A percentile compares a stretch with the other conserved stretches of the same genome.
Evolutionary conservation across 179 eudicot species (phyloP).

Genomic region (Silene coronaria): DNA sequence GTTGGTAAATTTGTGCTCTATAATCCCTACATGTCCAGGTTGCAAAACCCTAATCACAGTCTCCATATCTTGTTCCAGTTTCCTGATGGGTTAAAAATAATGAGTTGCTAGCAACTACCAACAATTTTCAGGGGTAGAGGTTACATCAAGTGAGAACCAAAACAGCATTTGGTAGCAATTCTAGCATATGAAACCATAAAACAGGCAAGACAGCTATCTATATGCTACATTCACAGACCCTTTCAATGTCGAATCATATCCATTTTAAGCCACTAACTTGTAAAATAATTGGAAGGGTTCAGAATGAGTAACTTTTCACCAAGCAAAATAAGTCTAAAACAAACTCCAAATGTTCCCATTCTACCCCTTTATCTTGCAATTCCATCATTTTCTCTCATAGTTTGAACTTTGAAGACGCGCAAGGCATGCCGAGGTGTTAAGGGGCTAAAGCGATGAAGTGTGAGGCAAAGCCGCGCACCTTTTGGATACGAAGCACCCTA

Average conservation of each 20-base stretch:
- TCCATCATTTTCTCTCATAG: no score
- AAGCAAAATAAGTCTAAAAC: background rate
- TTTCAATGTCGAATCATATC: background rate
- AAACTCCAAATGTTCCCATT: no score
- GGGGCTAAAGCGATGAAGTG: no score
- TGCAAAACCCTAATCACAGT: constrained; percentile 79
- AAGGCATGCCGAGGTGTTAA: no score
- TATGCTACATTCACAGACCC: background rate
- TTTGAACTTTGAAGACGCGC: no score
- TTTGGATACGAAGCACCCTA: no score
- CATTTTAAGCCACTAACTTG: background rate
- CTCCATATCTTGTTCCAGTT: constrained; percentile 81
- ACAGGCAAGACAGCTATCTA: background rate
- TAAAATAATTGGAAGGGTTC: background rate
- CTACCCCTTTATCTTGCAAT: no score
- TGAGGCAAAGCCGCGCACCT: no score
- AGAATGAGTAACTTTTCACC: background rate
- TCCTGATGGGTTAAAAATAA: constrained; percentile 37
- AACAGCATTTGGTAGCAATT: background rate
- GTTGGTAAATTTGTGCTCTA: constrained; percentile 80
- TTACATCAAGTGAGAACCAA: background rate
- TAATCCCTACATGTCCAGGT: constrained; percentile 90
- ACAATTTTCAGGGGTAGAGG: background rate
- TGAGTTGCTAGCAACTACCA: background rate
- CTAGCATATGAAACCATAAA: background rate